Conservation (phyloP, 768 basidiomycete genomes). For the Tricholoma matsutake region DNA sequence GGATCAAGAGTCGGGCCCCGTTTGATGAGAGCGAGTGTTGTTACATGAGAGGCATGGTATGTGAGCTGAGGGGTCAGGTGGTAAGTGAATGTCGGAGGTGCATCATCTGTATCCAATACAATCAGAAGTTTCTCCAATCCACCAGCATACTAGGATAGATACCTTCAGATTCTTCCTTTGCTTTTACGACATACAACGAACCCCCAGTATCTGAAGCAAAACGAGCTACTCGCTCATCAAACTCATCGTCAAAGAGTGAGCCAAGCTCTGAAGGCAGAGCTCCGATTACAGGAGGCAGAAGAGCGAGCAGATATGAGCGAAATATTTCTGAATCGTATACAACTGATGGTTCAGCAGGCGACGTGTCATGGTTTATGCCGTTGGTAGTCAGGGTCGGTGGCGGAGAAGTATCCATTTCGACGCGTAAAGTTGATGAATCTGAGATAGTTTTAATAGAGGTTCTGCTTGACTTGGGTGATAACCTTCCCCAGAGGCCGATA, state of each 20-base stretch:
- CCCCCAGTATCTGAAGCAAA: constrained; percentile 77
- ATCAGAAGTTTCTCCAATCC: constrained; percentile 12
- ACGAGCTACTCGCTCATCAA: constrained; percentile 69
- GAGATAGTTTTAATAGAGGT: constrained; percentile 12
- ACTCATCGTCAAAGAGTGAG: constrained; percentile 66
- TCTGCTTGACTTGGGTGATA: constrained; percentile 7
- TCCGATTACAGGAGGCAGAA: constrained; percentile 84
- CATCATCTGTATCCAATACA: constrained; percentile 50
- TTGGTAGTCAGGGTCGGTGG: constrained; percentile 19
- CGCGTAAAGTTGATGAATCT: background rate
- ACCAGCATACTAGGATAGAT: constrained; percentile 16
- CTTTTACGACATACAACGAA: constrained; percentile 81
- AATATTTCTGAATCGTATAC: constrained; percentile 71
- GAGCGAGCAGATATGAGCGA: constrained; percentile 62
- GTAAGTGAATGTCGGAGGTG: constrained; percentile 59
- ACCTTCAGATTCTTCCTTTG: constrained; percentile 75
- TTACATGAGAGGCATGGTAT: constrained; percentile 78
- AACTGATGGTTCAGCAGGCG: constrained; percentile 24
- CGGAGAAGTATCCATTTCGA: constrained; percentile 6
- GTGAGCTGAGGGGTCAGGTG: constrained; percentile 67
- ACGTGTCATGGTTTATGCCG: constrained; percentile 24
- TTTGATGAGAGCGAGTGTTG: constrained; percentile 94
- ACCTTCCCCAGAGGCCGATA: constrained; percentile 14
- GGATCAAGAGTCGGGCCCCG: constrained; percentile 82
- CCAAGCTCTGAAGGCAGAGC: constrained; percentile 63